These are phyloP conservation scores for Sphaerulina vaccinii DNA, from an alignment of 2,329 filamentous ascomycete genomes.

Conservation along the genomic window DNA sequence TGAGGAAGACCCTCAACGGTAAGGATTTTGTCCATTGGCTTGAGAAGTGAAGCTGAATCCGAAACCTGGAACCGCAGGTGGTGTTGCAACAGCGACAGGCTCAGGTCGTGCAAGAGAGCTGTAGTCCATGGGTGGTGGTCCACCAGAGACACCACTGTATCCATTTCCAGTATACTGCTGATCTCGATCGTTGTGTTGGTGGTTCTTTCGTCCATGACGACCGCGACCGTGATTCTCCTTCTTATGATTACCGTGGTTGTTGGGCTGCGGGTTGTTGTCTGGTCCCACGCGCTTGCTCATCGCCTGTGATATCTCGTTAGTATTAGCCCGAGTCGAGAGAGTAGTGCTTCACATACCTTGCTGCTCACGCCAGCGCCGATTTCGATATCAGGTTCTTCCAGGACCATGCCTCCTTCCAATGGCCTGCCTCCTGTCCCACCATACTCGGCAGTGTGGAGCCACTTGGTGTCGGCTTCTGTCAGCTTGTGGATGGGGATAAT, in stretches of 20 bases:
- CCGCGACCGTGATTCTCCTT: slow-evolving; percentile 25
- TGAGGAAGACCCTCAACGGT: slow-evolving; percentile 7
- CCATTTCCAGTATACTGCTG: slow-evolving; percentile 26
- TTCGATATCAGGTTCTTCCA: slow-evolving; percentile 98
- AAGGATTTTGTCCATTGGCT: slow-evolving; percentile 18
- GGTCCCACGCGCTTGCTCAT: slow-evolving; percentile 41
- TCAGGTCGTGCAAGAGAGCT: slow-evolving; percentile 34
- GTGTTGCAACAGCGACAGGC: slow-evolving; percentile 41
- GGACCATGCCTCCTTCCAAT: slow-evolving; percentile 79
- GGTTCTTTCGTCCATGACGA: slow-evolving; percentile 32
- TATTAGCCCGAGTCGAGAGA: background rate
- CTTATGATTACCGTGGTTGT: slow-evolving; percentile 25
- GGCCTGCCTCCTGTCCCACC: slow-evolving; percentile 83
- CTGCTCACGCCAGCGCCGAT: slow-evolving; percentile 96
- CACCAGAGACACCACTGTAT: slow-evolving; percentile 23
- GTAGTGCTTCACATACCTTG: slow-evolving; percentile 51
- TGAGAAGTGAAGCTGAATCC: slow-evolving; percentile 35
- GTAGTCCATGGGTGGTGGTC: slow-evolving; percentile 30
- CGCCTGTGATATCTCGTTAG: slow-evolving; percentile 21
- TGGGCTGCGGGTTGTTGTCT: slow-evolving; percentile 31
- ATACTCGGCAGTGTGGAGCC: slow-evolving; percentile 91
- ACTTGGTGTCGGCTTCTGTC: slow-evolving; percentile 94
- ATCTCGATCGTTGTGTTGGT: slow-evolving; percentile 30
- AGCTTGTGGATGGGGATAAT: slow-evolving; percentile 89
- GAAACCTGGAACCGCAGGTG: slow-evolving; percentile 42